Base-by-base conservation (phyloP, 306 rosid genomes). In the Prunus mume region DNA sequence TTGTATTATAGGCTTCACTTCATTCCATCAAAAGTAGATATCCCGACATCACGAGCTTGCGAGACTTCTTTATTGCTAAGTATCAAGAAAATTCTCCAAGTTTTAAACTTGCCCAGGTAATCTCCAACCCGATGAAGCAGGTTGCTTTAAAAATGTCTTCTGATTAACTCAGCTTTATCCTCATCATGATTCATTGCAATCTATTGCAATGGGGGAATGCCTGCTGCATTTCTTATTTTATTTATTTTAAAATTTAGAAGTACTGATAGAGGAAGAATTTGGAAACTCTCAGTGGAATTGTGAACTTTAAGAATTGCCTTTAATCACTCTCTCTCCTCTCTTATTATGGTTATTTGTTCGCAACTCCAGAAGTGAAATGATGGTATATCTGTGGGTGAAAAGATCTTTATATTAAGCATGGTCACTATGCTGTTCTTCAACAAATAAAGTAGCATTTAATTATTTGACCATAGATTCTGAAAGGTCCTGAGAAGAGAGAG, bases 101-200 rank as follows among this genome's bases (percentile, higher is more conserved):
- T 87, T 96, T 96, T 88, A 96, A 93, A 90, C 98, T 91, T 85
- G 99, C 98, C 41, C 99, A 96, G 99, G 99, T 96, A 89, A 80
- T 81, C 55, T 75, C 56, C 80, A 62, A 65, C 67, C 46, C 79
- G 68, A 78, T 69, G 30, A 60, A n/a, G n/a, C 32, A 55, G 19
- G 9, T 54, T 12, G 49, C 60, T 27, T 43, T 51, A 17, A 15
- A 47, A 27, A 51, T 1, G 64, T 43, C 6, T 45, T 22, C 6
- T 75, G 24, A 20, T 50, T 79, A 8, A 46, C 78, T 51, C 74
- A 77, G 46, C 79, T 57, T 63, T 72, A 74, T 82, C 13, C 60
- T 71, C 69, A 63, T 72, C 67, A 61, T 51, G 46, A 32, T 73
- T 76, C 49, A 1, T 24, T 22, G 18, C 7, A 56, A 79, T 43